phyloP scores from a whole-genome alignment of 768 basidiomycete genomes.

The Kwoniella dejecticola region DNA sequence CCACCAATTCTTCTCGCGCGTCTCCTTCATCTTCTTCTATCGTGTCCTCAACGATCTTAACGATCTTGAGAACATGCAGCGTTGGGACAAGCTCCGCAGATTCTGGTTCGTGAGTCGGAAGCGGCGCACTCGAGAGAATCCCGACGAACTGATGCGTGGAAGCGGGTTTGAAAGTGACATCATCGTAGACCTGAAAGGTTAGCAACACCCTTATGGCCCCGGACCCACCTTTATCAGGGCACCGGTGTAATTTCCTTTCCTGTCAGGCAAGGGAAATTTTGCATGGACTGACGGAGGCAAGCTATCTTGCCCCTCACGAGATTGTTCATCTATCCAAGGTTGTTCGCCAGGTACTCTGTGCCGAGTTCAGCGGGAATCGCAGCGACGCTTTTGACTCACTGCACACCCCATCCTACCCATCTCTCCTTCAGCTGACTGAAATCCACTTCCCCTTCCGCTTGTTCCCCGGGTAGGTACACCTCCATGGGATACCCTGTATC shows the following conservation, averaged over 20 bases:
- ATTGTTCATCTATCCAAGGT: constrained; percentile 23
- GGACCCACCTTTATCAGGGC: constrained; percentile 51
- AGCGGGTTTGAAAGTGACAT: constrained; percentile 44
- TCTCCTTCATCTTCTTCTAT: background rate
- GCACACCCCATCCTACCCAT: constrained; percentile 54
- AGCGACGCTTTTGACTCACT: constrained; percentile 36
- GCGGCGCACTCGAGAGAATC: constrained; percentile 39
- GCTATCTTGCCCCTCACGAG: background rate
- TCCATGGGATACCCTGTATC: constrained; percentile 55
- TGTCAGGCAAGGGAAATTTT: constrained; percentile 43
- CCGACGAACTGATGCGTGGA: constrained; percentile 47
- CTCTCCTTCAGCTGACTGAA: constrained; percentile 47
- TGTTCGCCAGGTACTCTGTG: constrained; percentile 50
- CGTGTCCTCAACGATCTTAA: background rate
- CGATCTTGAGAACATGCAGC: constrained; percentile 42
- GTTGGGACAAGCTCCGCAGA: constrained; percentile 34
- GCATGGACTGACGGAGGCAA: constrained; percentile 30
- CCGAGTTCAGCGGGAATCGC: constrained; percentile 1
- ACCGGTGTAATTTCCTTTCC: constrained; percentile 37
- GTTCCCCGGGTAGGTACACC: constrained; percentile 44
- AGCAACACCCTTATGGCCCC: background rate
- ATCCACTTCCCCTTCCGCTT: constrained; percentile 24
- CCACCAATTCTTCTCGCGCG: constrained; percentile 32
- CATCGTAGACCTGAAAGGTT: constrained; percentile 46
- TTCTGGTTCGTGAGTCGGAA: constrained; percentile 41